Evolutionary conservation across 345 rosid species (phyloP), one percentile per base, ranked within the genome.

Genomic region (Euphorbia pulcherrima): DNA sequence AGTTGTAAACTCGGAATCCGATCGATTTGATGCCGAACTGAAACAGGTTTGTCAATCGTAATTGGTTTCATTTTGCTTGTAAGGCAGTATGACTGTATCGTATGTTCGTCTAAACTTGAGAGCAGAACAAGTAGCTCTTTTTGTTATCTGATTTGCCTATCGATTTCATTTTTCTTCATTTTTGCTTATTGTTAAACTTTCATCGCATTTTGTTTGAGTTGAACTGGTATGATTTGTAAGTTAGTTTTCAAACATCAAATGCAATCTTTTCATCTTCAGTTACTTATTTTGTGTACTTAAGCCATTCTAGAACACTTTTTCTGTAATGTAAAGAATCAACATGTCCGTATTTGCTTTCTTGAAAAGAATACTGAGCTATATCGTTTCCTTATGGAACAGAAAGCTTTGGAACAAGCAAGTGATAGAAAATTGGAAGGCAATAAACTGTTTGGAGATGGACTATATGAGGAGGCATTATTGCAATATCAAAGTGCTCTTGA

Each of bases 371-470:
- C 20, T 57, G 8, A 40, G 10, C 39, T 55, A 46, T 11, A n/a
- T 40, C 16, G 23, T 64, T 30, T 39, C 3, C 40, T 30, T 48
- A 18, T 69, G 62, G 74, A 78, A 68, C 85, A 88, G 93, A 80
- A 79, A 66, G 84, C 84, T 0, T 52, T 85, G 58, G 84, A 69
- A 33, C 69, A 83, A 75, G 93, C 90, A 21, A 89, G 86, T 67
- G 85, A 87, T 40, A 86, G 88, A 18, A 90, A 90, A 81, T 5
- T 76, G 69, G 90, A 88, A 85, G 98, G 97, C 23, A 92, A 94
- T 46, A 83, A 76, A 23, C 53, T 90, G 76, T 92, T 88, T 71
- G 89, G 79, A 18, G 79, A 78, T 64, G 89, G 86, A 3, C 73
- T 74, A 51, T 92, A 79, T 68, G 99, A 88, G 68, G 97, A 94